Evolutionary conservation across 2,329 filamentous ascomycete genomes (phyloP).

Genomic region (Akanthomyces lecanii): DNA sequence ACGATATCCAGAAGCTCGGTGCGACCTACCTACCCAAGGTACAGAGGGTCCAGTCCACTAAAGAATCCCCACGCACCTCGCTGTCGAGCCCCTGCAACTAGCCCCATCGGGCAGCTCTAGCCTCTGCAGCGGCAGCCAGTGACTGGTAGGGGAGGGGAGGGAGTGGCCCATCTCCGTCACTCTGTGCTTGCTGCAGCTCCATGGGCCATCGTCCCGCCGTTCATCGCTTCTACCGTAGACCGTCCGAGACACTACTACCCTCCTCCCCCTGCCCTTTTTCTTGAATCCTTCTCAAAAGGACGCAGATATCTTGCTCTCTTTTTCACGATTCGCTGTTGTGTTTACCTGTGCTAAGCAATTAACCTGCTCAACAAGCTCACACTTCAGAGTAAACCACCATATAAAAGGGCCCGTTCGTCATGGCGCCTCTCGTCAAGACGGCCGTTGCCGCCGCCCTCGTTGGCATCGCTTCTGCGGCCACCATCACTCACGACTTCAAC

Average conservation of each 20-base stretch:
- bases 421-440: conserved; percentile 9
- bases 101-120: conserved; percentile 13
- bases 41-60: background rate
- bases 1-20: background rate
- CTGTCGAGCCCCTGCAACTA: background rate
- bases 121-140: background rate
- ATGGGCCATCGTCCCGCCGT: background rate
- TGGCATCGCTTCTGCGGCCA: conserved; percentile 37
- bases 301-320: conserved; percentile 8
- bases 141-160: no score
- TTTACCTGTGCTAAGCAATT: background rate
- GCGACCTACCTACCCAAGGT: no score
- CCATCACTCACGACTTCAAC: conserved; percentile 60
- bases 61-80: background rate
- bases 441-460: conserved; percentile 14
- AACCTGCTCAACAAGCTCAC: background rate
- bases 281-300: conserved; percentile 12
- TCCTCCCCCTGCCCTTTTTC: background rate
- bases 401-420: conserved; percentile 8
- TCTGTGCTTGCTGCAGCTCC: background rate
- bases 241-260: background rate
- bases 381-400: background rate
- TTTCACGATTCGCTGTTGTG: background rate
- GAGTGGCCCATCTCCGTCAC: background rate
- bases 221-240: background rate